Conservation (phyloP, 1,139 yeast genomes). For the Meyerozyma elateridarum region DNA sequence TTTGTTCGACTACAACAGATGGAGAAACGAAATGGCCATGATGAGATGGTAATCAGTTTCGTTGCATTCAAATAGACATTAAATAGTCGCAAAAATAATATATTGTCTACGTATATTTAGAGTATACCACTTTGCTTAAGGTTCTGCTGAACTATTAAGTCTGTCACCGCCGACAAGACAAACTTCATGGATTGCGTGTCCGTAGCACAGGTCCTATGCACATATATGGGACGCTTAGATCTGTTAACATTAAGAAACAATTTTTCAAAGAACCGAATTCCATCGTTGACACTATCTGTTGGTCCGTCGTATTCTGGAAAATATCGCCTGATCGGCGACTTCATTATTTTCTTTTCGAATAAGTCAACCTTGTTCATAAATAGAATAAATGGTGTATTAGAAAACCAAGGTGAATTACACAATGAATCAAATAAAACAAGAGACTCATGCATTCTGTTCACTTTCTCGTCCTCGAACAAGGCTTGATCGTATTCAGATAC, state of each 20-base stretch:
- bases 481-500: slow-evolving; percentile 90
- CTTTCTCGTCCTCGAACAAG: slow-evolving; percentile 83
- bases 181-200: slow-evolving; percentile 85
- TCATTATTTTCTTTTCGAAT: slow-evolving; percentile 62
- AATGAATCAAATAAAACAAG: slow-evolving; percentile 77
- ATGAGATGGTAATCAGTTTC: slow-evolving; percentile 53
- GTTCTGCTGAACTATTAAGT: slow-evolving; percentile 80
- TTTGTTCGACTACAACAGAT: slow-evolving; percentile 75
- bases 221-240: slow-evolving; percentile 72
- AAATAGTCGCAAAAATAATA: slow-evolving; percentile 4
- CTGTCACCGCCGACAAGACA: slow-evolving; percentile 89
- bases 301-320: slow-evolving; percentile 72
- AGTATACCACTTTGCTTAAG: slow-evolving; percentile 79
- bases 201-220: slow-evolving; percentile 94
- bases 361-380: slow-evolving; percentile 87
- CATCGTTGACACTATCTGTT: slow-evolving; percentile 59
- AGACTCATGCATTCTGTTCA: slow-evolving; percentile 90
- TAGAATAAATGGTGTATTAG: slow-evolving; percentile 79
- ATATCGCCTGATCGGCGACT: slow-evolving; percentile 59
- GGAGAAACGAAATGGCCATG: slow-evolving; percentile 85
- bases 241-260: slow-evolving; percentile 59
- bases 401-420: slow-evolving; percentile 83
- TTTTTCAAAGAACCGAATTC: slow-evolving; percentile 61
- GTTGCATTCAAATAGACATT: slow-evolving; percentile 2
- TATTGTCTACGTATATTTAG: slow-evolving; percentile 17